Evolutionary conservation across 768 basidiomycete species (phyloP).

Genomic region (Collybiopsis confluens): DNA sequence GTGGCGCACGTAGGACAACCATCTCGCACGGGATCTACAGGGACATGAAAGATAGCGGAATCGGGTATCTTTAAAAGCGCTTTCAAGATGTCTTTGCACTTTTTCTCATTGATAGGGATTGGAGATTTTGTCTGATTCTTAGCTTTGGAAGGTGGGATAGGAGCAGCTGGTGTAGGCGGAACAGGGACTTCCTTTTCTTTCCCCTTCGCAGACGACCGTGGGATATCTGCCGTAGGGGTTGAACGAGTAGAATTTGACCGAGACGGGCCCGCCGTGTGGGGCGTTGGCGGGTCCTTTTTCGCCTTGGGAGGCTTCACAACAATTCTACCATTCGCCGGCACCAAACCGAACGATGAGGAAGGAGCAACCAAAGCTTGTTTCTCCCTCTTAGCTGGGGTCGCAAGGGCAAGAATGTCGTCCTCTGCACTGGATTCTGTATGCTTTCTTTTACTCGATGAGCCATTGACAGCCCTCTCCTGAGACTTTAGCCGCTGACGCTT

Average conservation of each 20-base stretch:
- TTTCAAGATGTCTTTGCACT: slow-evolving; percentile 71
- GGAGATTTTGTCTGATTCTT: slow-evolving; percentile 31
- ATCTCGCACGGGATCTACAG: slow-evolving; percentile 79
- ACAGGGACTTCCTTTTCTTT: slow-evolving; percentile 62
- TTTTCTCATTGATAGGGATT: slow-evolving; percentile 72
- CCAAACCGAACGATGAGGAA: slow-evolving; percentile 15
- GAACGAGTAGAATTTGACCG: slow-evolving; percentile 15
- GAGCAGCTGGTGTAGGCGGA: slow-evolving; percentile 23
- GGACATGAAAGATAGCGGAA: slow-evolving; percentile 66
- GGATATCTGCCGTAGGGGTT: slow-evolving; percentile 23
- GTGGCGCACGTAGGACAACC: slow-evolving; percentile 85
- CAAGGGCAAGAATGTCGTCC: slow-evolving; percentile 61
- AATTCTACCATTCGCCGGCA: not conserved
- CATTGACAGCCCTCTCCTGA: slow-evolving; percentile 34
- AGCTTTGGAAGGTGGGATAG: slow-evolving; percentile 27
- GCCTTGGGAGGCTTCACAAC: slow-evolving; percentile 42
- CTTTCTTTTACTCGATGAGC: slow-evolving; percentile 54
- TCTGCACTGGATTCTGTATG: slow-evolving; percentile 39
- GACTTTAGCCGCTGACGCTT: slow-evolving; percentile 44
- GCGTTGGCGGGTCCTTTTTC: slow-evolving; percentile 27
- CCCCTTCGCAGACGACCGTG: slow-evolving; percentile 54
- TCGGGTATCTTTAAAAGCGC: slow-evolving; percentile 58
- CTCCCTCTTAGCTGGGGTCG: slow-evolving; percentile 60
- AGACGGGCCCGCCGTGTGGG: slow-evolving; percentile 12
- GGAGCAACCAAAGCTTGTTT: slow-evolving; percentile 39